Evolutionary conservation across 2,329 filamentous ascomycete genomes (phyloP).

Genomic region (Teratosphaeria pseudoeucalypti): DNA sequence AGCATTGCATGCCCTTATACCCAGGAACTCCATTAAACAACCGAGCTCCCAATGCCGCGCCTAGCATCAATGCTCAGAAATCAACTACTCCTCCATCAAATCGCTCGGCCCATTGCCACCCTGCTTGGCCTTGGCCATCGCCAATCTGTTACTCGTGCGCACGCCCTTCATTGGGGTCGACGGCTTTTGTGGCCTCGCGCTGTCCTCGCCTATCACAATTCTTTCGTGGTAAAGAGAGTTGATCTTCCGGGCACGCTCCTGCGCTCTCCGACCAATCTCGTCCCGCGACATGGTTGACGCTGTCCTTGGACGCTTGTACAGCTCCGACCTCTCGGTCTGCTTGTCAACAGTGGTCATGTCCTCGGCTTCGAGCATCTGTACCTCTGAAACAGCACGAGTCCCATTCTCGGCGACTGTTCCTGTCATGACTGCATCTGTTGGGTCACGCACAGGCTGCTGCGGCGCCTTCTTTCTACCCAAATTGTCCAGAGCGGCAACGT

Average conservation of each 20-base stretch:
- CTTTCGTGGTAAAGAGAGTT: not conserved
- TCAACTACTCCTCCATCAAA: not conserved
- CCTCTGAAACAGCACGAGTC: not conserved
- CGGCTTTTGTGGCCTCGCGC: not conserved
- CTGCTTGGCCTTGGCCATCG: not conserved
- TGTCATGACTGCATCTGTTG: not conserved
- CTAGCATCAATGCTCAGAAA: not conserved
- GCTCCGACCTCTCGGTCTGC: not conserved
- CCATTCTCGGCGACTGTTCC: not conserved
- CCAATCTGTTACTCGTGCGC: not conserved
- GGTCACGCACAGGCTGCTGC: not conserved
- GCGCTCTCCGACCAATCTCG: not conserved
- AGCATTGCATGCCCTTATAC: not conserved
- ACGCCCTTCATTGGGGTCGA: not conserved
- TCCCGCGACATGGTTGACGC: not conserved
- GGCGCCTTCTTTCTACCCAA: not conserved
- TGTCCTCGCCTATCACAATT: not conserved
- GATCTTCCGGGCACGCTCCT: not conserved
- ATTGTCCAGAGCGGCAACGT: not conserved
- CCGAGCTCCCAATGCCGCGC: not conserved
- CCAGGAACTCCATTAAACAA: not conserved
- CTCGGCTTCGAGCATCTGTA: not conserved
- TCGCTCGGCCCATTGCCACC: not conserved
- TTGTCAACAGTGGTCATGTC: not conserved
- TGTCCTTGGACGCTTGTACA: not conserved